Evolutionary conservation across 2,329 filamentous ascomycete species (phyloP), one percentile per base, ranked within the genome.

Genomic region (Biscogniauxia sp.): DNA sequence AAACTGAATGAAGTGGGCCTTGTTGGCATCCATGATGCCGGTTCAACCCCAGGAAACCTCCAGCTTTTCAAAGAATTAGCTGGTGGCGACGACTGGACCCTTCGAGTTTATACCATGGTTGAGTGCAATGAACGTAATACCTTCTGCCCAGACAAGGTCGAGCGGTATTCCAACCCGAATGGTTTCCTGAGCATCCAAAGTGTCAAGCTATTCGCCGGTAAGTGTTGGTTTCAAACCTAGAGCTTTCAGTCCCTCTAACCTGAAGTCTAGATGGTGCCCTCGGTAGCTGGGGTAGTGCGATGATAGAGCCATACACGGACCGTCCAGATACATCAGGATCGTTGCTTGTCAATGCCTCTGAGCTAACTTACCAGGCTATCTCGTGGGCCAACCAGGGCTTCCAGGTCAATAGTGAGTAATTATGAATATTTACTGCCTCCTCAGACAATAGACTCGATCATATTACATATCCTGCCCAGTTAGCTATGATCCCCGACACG

Each of bases 231-330:
- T 17, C 28, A 25, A 37, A 5, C 3, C 15, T 3, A 1, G 20
- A 6, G 1, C 28, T 15, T 41, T 20, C 23, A 64, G 69, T 25
- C 8, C 19, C 20, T 17, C 66, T 70, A 55, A 75, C 61, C 25
- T 6, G 66, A 54, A 11, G 52, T 7, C 37, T n/a, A 87, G 87
- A 91, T 68, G 88, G 88, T 20, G 88, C 88, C 2, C 78, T 91
- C 1, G 88, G 88, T 5, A 88, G 84, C 70, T 90, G 88, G 87
- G 88, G 88, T 26, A 88, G 86, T 59, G 88, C 88, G 52, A 81
- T 91, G 78, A 78, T 91, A n/a, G 85, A 88, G 9, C 88, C 88
- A 0, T 91, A 91, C 73, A 78, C 79, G 25, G 88, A 91, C 70
- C 84, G 85, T 19, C 80, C 82, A 1, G 81, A 81, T 60, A 85